Conservation (phyloP, 2,329 filamentous ascomycete genomes). For the Emmonsia crescens region DNA sequence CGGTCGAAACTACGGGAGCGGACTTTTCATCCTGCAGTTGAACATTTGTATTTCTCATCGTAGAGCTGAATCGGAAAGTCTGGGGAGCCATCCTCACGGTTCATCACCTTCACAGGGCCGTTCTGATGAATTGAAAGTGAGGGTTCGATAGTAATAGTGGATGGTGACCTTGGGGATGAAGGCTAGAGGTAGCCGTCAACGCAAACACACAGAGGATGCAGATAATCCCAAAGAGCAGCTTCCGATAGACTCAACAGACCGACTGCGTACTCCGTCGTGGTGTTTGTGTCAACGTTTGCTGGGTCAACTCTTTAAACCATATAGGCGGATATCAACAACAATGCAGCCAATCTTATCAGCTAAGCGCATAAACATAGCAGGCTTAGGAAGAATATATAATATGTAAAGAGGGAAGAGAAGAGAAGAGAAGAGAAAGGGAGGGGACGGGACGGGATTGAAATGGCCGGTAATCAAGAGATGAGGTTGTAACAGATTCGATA, state of each 20-base stretch:
- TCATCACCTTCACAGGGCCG: neutral
- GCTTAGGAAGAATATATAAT: neutral
- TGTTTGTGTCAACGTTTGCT: neutral
- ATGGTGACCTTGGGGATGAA: neutral
- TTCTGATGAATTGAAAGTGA: neutral
- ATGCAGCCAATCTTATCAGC: neutral
- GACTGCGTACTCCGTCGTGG: neutral
- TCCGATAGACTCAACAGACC: neutral
- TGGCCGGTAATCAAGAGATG: neutral
- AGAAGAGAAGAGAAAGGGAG: neutral
- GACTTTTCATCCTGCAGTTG: slow-evolving; percentile 13
- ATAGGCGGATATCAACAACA: neutral
- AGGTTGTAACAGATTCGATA: neutral
- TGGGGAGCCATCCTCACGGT: slow-evolving; percentile 32
- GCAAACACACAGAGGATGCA: neutral
- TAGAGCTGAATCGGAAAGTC: slow-evolving; percentile 28
- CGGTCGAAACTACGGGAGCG: slow-evolving; percentile 3
- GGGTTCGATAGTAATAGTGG: neutral
- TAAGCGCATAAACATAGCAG: neutral
- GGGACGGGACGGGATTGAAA: neutral
- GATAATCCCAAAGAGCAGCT: neutral
- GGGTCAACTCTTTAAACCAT: neutral
- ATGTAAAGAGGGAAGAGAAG: neutral
- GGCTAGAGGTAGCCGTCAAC: neutral
- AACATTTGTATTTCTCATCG: slow-evolving; percentile 15